Evolutionary conservation across 2,329 filamentous ascomycete species (phyloP).

Genomic region (Cryphonectria radicalis): DNA sequence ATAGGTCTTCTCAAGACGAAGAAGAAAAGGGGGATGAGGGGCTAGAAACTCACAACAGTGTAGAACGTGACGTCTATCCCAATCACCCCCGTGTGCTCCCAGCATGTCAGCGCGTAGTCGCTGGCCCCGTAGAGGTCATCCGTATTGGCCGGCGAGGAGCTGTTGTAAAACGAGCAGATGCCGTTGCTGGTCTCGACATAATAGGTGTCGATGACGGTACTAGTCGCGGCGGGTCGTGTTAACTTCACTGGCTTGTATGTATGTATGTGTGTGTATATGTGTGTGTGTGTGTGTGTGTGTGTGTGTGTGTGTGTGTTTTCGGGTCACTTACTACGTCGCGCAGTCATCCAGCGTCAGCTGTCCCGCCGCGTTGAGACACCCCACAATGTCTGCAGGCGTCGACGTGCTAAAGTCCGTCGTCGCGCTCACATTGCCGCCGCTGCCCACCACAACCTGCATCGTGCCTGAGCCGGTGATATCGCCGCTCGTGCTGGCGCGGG

Average conservation of each 20-base stretch:
- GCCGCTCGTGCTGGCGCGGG: conserved; percentile 1
- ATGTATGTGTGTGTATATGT: too few relatives aligned
- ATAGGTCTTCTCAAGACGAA: background rate
- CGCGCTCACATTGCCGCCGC: conserved; percentile 14
- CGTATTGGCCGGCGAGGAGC: conserved; percentile 17
- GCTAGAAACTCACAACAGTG: conserved; percentile 18
- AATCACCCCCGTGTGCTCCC: conserved; percentile 11
- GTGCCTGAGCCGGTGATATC: conserved; percentile 13
- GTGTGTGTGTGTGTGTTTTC: too few relatives aligned
- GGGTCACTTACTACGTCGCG: conserved; percentile 15
- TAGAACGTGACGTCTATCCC: conserved; percentile 16
- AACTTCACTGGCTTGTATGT: too few relatives aligned
- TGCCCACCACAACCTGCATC: conserved; percentile 20
- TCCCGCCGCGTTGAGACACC: conserved; percentile 23
- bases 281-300: too few relatives aligned
- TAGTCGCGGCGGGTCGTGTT: background rate
- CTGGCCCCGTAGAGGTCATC: conserved; percentile 17
- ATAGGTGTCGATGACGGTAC: background rate
- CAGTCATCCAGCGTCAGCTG: conserved; percentile 24
- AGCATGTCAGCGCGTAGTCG: conserved; percentile 23
- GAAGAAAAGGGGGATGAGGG: background rate
- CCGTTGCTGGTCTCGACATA: conserved; percentile 13
- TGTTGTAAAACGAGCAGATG: conserved; percentile 25
- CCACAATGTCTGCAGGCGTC: conserved; percentile 14
- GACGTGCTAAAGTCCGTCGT: conserved; percentile 13